Percentiles rank a stretch among this genome's conserved stretches.
Conservation (phyloP, 176 grass and related monocot species). For the Alloteropsis semialata region DNA sequence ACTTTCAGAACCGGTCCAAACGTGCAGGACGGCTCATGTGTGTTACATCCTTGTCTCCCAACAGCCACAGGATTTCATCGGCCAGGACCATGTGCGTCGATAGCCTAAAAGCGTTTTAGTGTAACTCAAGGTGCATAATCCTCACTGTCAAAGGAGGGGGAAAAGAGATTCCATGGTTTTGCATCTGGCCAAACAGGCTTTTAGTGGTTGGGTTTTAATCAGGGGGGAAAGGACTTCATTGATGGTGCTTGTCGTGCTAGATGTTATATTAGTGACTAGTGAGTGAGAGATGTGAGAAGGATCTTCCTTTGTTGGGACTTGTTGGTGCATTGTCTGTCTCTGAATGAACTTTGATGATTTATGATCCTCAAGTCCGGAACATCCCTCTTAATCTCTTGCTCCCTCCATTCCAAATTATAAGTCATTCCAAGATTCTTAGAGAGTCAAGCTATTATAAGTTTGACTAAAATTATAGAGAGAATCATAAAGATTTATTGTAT, state of each 20-base stretch:
- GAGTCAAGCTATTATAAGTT: too few species aligned
- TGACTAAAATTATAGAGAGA: too few species aligned
- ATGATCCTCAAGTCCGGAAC: background rate
- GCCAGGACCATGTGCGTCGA: conserved; percentile 25
- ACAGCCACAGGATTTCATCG: background rate
- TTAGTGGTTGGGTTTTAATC: background rate
- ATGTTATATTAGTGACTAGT: too few species aligned
- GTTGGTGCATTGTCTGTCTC: background rate
- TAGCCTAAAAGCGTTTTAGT: conserved; percentile 3
- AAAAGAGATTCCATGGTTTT: background rate
- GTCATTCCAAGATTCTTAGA: too few species aligned
- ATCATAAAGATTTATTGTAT: too few species aligned
- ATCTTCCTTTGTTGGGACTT: background rate
- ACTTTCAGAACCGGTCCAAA: conserved; percentile 17
- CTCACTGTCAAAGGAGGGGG: background rate
- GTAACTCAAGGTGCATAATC: conserved; percentile 24
- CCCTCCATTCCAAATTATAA: too few species aligned
- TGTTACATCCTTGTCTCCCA: conserved; percentile 33
- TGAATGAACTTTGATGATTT: background rate
- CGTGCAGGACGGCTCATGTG: conserved; percentile 21
- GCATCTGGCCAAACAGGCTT: background rate
- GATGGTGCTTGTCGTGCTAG: background rate
- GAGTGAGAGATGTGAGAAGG: background rate
- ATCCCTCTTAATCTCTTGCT: too few species aligned
- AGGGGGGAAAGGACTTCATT: background rate